These are phyloP conservation scores for Lachnum nothofagi DNA, from an alignment of 2,329 filamentous ascomycete species.

Conservation along the genomic window DNA sequence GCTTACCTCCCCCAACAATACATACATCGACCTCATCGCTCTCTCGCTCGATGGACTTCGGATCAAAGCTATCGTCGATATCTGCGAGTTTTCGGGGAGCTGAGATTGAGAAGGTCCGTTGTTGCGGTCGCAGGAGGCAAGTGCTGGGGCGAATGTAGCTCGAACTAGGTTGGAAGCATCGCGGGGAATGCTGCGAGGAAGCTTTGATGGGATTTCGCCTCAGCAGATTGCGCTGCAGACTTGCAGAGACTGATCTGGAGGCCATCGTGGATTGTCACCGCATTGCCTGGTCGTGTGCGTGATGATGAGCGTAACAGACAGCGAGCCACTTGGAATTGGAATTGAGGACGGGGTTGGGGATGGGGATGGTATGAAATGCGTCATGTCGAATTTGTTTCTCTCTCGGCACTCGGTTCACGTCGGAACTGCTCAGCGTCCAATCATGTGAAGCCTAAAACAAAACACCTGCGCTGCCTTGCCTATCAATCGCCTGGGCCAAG, in stretches of 20 bases:
- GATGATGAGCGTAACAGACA: background rate
- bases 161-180: slow-evolving; percentile 16
- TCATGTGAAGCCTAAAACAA: no score
- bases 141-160: slow-evolving; percentile 20
- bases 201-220: slow-evolving; percentile 16
- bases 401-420: slow-evolving; percentile 6
- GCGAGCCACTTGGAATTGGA: background rate
- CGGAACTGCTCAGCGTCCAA: slow-evolving; percentile 1
- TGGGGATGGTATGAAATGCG: background rate
- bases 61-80: slow-evolving; percentile 58
- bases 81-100: slow-evolving; percentile 38
- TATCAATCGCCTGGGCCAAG: no score
- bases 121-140: slow-evolving; percentile 22
- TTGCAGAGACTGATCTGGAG: slow-evolving; percentile 26
- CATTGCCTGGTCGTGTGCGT: slow-evolving; percentile 21
- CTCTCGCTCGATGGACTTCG: slow-evolving; percentile 70
- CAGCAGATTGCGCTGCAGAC: slow-evolving; percentile 25
- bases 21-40: slow-evolving; percentile 93
- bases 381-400: background rate
- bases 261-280: slow-evolving; percentile 25
- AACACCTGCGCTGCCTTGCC: background rate
- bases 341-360: no score
- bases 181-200: slow-evolving; percentile 17
- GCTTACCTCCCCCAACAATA: slow-evolving; percentile 79
- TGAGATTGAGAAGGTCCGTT: slow-evolving; percentile 42